Base-by-base conservation (phyloP, 805 yeast species). In the Lachancea kluyveri region DNA sequence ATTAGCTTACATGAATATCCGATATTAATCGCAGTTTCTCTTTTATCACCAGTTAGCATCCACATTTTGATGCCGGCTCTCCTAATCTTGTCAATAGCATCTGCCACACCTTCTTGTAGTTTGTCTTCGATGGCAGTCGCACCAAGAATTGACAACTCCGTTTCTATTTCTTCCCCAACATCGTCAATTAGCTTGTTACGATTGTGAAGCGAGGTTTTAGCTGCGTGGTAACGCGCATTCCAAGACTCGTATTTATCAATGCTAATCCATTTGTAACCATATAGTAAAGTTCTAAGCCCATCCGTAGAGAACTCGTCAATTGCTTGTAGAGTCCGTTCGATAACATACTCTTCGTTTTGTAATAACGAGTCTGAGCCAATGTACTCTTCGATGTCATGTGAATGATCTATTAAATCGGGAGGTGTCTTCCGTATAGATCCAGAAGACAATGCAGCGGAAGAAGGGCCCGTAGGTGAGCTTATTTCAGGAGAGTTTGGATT, bases 1-100 rank as follows among this genome's bases (percentile, higher is more conserved):
- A 92, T 90, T 42, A 92, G 65, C 21, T 86, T 77, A 57, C 98
- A 92, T 5, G 98, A 83, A 50, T 88, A 84, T 1, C 97, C 98
- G 57, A 92, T 90, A 51, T 87, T 92, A 39, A 92, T 87, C 1
- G 99, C 99, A 0, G 99, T 92, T 58, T 92, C 99, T 37, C 96
- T 68, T 53, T 94, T 94, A 55, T 92, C 99, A 26, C 99, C 99
- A 0, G 99, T 92, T 28, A 92, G 65, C 96, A 92, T 92, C 99
- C 99, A 92, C 67, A 92, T 61, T 49, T 80, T 85, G 36, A 92
- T 86, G 3, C 95, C 95, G 0, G 99, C 97, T 41, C 94, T 69
- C 46, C 95, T 73, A 30, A 92, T 68, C 50, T 86, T 87, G 37
- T 86, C 96, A 41, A 92, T 88, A 0, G 97, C 74, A 33, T 88